These are phyloP conservation scores for Epichloe gansuensis DNA, from an alignment of 2,329 filamentous ascomycete species.

Conservation along the genomic window DNA sequence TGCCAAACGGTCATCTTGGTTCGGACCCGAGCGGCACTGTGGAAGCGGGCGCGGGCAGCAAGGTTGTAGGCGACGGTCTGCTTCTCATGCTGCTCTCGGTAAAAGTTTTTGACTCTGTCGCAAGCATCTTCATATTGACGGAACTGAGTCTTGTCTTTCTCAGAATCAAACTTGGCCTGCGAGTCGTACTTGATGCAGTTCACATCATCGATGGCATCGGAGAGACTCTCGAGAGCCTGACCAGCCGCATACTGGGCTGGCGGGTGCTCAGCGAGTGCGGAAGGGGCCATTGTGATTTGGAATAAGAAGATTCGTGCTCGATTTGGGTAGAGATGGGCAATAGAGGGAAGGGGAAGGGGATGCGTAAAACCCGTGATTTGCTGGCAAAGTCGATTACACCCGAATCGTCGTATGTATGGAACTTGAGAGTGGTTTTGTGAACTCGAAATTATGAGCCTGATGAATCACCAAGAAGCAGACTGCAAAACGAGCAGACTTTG, in stretches of 20 bases:
- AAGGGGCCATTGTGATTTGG: constrained; percentile 14
- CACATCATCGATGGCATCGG: constrained; percentile 38
- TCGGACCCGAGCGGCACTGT: constrained; percentile 45
- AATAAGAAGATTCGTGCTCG: background rate
- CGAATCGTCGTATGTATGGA: too few relatives aligned
- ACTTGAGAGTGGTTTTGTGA: too few relatives aligned
- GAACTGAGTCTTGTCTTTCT: constrained; percentile 71
- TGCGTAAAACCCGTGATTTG: background rate
- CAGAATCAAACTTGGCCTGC: constrained; percentile 54
- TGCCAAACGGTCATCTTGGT: constrained; percentile 80
- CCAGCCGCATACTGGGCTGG: constrained; percentile 8
- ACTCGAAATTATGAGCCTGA: too few relatives aligned
- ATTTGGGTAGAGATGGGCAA: background rate
- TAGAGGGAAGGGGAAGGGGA: too few relatives aligned
- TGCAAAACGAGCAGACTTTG: background rate
- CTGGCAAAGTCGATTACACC: background rate
- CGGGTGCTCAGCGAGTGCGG: constrained; percentile 11
- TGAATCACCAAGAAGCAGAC: background rate
- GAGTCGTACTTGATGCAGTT: constrained; percentile 39
- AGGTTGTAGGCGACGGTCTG: constrained; percentile 80
- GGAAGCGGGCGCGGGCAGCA: constrained; percentile 49
- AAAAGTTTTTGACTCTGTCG: constrained; percentile 78
- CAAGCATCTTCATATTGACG: constrained; percentile 74
- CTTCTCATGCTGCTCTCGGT: constrained; percentile 58
- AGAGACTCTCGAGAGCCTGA: constrained; percentile 33